Conservation (phyloP, 306 rosid species). For the Senna tora region DNA sequence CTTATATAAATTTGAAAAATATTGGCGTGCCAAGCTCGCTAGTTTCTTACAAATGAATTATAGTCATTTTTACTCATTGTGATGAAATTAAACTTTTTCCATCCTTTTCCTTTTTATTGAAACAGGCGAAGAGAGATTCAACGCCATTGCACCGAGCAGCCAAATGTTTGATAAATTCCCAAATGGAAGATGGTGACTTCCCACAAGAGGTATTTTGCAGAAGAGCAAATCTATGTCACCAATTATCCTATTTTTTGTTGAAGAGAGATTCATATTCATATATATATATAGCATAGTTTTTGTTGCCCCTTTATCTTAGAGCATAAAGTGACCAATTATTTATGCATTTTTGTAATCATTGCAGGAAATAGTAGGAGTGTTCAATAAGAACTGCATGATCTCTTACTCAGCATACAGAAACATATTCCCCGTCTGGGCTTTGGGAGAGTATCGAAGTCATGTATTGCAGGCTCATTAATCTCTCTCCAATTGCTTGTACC, state of each 20-base stretch:
- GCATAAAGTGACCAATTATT: neutral
- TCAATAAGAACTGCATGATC: conserved; percentile 88
- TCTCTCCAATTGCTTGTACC: no score
- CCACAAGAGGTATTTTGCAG: conserved; percentile 79
- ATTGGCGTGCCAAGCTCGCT: no score
- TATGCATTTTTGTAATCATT: conserved; percentile 15
- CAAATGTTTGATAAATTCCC: conserved; percentile 68
- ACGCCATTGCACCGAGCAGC: conserved; percentile 79
- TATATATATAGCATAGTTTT: no score
- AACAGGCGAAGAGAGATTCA: conserved; percentile 78
- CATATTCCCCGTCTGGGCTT: conserved; percentile 90
- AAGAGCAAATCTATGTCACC: neutral
- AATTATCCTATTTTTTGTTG: no score
- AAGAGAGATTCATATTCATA: no score
- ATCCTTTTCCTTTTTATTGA: neutral
- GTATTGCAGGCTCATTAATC: conserved; percentile 39
- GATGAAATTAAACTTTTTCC: neutral
- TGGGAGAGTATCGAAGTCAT: conserved; percentile 68
- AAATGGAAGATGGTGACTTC: conserved; percentile 85
- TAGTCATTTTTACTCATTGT: no score
- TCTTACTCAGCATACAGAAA: conserved; percentile 79
- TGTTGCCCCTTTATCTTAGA: no score
- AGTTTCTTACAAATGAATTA: no score
- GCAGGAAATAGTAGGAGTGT: conserved; percentile 92
- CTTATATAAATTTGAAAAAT: no score